These are phyloP conservation scores for Beauveria sp. DNA, from an alignment of 2,329 filamentous ascomycete species.

Conservation along the genomic window DNA sequence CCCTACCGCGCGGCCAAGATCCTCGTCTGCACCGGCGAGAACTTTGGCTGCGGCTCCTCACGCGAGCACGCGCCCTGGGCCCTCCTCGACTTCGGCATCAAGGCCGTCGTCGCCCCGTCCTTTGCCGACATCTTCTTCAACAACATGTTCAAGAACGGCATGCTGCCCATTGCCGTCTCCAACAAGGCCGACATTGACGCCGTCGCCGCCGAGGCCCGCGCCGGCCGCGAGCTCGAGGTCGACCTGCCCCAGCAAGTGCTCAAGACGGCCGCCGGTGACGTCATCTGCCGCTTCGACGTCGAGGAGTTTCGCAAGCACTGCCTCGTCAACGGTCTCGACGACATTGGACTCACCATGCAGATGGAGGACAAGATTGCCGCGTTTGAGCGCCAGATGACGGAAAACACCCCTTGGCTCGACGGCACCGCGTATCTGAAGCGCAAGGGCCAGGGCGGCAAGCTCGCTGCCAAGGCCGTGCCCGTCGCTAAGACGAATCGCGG, in stretches of 20 bases:
- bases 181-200: slow-evolving; percentile 58
- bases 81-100: slow-evolving; percentile 92
- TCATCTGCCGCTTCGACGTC: slow-evolving; percentile 74
- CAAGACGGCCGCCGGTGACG: slow-evolving; percentile 65
- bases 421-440: slow-evolving; percentile 71
- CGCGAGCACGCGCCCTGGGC: slow-evolving; percentile 98
- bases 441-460: slow-evolving; percentile 45
- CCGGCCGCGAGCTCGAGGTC: slow-evolving; percentile 78
- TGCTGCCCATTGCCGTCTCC: slow-evolving; percentile 76
- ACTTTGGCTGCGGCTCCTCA: slow-evolving; percentile 91
- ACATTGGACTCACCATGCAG: slow-evolving; percentile 92
- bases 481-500: slow-evolving; percentile 87
- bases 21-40: slow-evolving; percentile 81
- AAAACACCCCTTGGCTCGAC: slow-evolving; percentile 84
- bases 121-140: slow-evolving; percentile 84
- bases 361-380: slow-evolving; percentile 79
- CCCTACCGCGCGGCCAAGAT: slow-evolving; percentile 82
- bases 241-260: slow-evolving; percentile 81
- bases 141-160: slow-evolving; percentile 99
- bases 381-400: slow-evolving; percentile 72
- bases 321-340: slow-evolving; percentile 85
- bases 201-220: slow-evolving; percentile 69
- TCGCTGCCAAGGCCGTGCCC: slow-evolving; percentile 54
- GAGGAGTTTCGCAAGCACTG: slow-evolving; percentile 95
- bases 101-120: slow-evolving; percentile 82